Conservation (phyloP, 2,329 filamentous ascomycete genomes). For the Claviceps citrina region DNA sequence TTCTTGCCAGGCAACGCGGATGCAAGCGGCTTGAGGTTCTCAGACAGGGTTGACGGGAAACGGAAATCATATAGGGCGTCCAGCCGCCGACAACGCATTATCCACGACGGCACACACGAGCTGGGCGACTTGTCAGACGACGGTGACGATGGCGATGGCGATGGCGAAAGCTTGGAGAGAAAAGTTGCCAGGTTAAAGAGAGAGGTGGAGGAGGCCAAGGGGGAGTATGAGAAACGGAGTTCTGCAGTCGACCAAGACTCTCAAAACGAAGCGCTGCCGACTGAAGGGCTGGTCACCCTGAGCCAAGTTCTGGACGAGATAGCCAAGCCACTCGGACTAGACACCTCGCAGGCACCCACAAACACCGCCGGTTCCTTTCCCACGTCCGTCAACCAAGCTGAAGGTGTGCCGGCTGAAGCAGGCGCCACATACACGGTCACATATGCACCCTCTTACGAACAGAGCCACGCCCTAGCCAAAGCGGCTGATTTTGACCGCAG, state of each 20-base stretch:
- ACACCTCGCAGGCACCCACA: constrained; percentile 6
- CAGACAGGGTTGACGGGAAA: constrained; percentile 70
- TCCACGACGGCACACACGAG: constrained; percentile 49
- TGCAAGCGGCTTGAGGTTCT: constrained; percentile 69
- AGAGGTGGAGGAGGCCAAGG: constrained; percentile 63
- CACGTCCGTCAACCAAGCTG: constrained; percentile 9
- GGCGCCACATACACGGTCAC: constrained; percentile 47
- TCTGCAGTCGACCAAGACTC: constrained; percentile 30
- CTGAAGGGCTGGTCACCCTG: constrained; percentile 41
- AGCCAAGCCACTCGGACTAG: constrained; percentile 17
- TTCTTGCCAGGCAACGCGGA: constrained; percentile 67
- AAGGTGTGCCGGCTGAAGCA: constrained; percentile 10
- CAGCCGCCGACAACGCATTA: constrained; percentile 47
- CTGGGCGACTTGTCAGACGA: constrained; percentile 63
- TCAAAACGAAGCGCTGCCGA: constrained; percentile 27
- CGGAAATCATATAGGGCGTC: constrained; percentile 70
- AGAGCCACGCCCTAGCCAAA: constrained; percentile 58
- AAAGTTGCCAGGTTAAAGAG: constrained; percentile 70
- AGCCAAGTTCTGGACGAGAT: constrained; percentile 59
- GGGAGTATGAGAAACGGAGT: constrained; percentile 41
- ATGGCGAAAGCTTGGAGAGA: constrained; percentile 59
- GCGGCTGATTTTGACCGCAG: constrained; percentile 79
- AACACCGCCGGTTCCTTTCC: constrained; percentile 5
- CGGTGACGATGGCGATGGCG: constrained; percentile 51
- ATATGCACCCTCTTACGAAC: constrained; percentile 48